Conservation (phyloP, 139 green algal species). For the Auxenochlorella pyrenoidosa region DNA sequence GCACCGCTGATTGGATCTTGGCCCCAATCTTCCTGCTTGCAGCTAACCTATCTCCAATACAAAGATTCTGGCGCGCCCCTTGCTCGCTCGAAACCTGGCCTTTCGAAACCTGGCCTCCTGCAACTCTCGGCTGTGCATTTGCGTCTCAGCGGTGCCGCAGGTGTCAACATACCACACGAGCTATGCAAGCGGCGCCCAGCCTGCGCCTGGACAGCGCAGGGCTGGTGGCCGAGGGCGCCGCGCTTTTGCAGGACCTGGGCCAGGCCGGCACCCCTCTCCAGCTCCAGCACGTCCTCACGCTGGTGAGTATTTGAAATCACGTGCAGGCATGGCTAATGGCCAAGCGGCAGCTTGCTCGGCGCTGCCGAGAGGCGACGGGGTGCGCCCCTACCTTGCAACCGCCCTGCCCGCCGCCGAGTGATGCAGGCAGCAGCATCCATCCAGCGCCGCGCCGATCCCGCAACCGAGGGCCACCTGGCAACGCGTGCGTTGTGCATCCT, state of each 20-base stretch:
- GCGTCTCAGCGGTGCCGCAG: background rate
- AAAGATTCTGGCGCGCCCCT: too few species aligned
- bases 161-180: background rate
- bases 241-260: background rate
- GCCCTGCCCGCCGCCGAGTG: background rate
- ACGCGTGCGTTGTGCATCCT: slow-evolving; percentile 2
- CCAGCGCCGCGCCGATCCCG: background rate
- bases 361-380: too few species aligned
- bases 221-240: background rate
- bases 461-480: background rate
- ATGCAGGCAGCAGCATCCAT: slow-evolving; percentile 14
- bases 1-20: too few species aligned
- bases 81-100: too few species aligned
- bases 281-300: background rate
- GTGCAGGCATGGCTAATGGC: too few species aligned
- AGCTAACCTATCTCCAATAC: too few species aligned
- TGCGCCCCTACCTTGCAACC: background rate
- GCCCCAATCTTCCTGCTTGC: too few species aligned
- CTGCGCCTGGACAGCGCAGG: background rate
- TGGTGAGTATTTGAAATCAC: slow-evolving; percentile 2
- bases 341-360: too few species aligned
- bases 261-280: background rate
- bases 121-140: background rate
- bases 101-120: background rate
- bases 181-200: background rate